Base-by-base conservation (phyloP, 768 basidiomycete genomes). In the Clathrus columnatus region DNA sequence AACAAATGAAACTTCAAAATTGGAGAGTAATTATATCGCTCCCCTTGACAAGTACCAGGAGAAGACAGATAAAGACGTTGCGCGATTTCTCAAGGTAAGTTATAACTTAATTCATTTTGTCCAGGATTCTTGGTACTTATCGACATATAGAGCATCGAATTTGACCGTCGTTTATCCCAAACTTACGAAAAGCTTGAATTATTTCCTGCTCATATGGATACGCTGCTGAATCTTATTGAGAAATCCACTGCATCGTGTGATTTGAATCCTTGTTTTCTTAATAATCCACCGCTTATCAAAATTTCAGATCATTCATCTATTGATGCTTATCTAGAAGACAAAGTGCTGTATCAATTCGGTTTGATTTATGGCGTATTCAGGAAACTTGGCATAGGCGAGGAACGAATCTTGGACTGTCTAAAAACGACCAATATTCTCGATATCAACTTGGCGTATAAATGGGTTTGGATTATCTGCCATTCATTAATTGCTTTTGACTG, bases 391-490 rank as follows among this genome's bases (percentile, higher is more conserved):
- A 91, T 91, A 65, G 68, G 76, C 1, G 82, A 88, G 62, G 75
- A 75, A 10, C 72, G 79, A 51, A 84, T 91, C 5, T 75, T 80
- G 48, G 77, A 86, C 61, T 96, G 91, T 65, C 68, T 98, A 45
- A 69, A 72, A 50, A 68, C 75, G 5, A 80, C 91, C 24, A 68
- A 72, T 24, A 79, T 84, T 11, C 70, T 85, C 28, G 88, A 89
- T 23, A 70, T 91, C n/a, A 94, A 97, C 16, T 87, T 91, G 50
- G 91, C 89, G 8, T 78, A 87, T 51, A 86, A 93, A 64, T 97
- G 95, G 95, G 91, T 95, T 60, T 54, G 81, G 67, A 18, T 29
- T 18, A 24, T 21, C 50, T 49, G 23, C 32, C 36, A 46, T 16
- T 1, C 2, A 53, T 28, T 21, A 51, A 45, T 20, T 48, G 23